These are phyloP conservation scores for Gossypium bickii DNA, from an alignment of 345 rosid genomes.

Conservation along the genomic window DNA sequence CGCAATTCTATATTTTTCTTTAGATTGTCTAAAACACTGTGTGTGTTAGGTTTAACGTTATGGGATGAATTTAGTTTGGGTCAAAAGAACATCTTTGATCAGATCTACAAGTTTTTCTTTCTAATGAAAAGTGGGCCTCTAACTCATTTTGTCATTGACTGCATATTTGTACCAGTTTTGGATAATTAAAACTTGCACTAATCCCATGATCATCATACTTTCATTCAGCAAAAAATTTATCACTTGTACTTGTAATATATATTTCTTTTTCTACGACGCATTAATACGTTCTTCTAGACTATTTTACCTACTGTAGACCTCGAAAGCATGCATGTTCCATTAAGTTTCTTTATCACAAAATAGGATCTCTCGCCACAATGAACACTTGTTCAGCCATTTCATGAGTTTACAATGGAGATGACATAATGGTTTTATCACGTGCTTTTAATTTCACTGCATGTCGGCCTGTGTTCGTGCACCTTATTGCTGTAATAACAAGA, in stretches of 20 bases:
- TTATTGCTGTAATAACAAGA: neutral
- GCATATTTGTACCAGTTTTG: neutral
- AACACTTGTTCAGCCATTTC: neutral
- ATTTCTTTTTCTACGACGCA: neutral
- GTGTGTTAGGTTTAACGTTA: neutral
- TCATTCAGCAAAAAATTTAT: neutral
- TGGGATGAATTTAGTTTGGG: neutral
- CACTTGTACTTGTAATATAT: neutral
- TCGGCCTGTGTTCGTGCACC: too few species aligned
- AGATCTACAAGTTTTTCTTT: neutral
- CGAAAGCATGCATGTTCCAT: neutral
- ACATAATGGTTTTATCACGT: neutral
- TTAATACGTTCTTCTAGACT: neutral
- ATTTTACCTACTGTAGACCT: neutral
- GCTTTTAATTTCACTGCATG: too few species aligned
- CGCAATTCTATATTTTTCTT: neutral
- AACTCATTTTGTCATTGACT: neutral
- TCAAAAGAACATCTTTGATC: neutral
- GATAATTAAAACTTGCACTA: neutral
- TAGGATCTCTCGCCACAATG: neutral
- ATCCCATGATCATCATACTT: neutral
- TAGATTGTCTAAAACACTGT: neutral
- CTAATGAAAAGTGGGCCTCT: neutral
- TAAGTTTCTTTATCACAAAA: neutral
- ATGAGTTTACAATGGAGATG: neutral